Evolutionary conservation across 345 rosid species (phyloP).

Genomic region (Eucalyptus regnans): DNA sequence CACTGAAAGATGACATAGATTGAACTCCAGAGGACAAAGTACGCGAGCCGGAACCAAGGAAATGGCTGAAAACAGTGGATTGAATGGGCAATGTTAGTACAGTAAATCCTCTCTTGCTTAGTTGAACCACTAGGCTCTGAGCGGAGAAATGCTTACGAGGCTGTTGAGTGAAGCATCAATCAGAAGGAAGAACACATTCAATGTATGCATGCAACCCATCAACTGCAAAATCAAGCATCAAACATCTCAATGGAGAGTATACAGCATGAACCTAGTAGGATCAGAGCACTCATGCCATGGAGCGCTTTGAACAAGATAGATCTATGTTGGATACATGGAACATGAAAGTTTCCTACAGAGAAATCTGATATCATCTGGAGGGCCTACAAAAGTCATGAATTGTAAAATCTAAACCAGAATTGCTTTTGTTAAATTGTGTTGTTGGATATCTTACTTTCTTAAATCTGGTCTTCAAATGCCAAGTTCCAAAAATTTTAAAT

Average conservation of each 20-base stretch:
- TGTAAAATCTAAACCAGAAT: not conserved
- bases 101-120: not conserved
- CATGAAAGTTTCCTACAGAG: not conserved
- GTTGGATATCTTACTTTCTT: not conserved
- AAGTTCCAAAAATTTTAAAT: not conserved
- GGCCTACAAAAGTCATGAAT: not conserved
- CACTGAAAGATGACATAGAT: slow-evolving; percentile 76
- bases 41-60: slow-evolving; percentile 79
- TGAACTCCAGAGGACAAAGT: slow-evolving; percentile 83
- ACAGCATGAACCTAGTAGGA: not conserved
- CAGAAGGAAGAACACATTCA: slow-evolving; percentile 49
- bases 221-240: slow-evolving; percentile 21
- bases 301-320: not conserved
- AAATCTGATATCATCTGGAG: not conserved
- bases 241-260: not conserved
- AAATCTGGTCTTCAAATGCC: not conserved
- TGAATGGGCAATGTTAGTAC: not conserved
- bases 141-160: slow-evolving; percentile 42
- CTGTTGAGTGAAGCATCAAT: slow-evolving; percentile 56
- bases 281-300: not conserved
- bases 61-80: slow-evolving; percentile 28
- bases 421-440: not conserved
- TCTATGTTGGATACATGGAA: not conserved
- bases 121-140: not conserved
- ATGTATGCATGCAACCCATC: slow-evolving; percentile 75